phyloP scores from a whole-genome alignment of 2,329 filamentous ascomycete genomes.

The Cladobotryum protrusum region DNA sequence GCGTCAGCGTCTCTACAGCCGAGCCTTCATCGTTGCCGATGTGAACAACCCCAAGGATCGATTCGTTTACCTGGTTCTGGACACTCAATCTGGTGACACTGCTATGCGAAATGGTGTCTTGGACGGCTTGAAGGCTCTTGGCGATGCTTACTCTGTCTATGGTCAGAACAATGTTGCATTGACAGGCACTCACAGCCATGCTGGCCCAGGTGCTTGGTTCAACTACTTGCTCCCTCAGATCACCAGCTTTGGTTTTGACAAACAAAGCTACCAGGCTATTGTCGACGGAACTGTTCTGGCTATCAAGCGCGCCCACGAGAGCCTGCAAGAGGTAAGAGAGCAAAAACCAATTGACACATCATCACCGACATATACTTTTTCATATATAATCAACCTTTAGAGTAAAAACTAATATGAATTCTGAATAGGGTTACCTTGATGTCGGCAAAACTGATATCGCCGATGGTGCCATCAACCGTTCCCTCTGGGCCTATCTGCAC shows the following conservation, averaged over 20 bases:
- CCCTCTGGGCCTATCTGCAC: slow-evolving; percentile 77
- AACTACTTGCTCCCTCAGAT: slow-evolving; percentile 93
- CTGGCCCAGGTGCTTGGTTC: slow-evolving; percentile 85
- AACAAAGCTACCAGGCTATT: slow-evolving; percentile 82
- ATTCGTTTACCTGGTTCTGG: slow-evolving; percentile 82
- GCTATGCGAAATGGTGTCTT: slow-evolving; percentile 84
- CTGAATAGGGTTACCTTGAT: slow-evolving; percentile 54
- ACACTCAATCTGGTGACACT: slow-evolving; percentile 83
- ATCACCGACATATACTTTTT: neutral
- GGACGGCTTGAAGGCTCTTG: slow-evolving; percentile 62
- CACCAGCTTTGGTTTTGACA: slow-evolving; percentile 78
- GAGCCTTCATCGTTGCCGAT: slow-evolving; percentile 81
- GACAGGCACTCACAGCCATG: slow-evolving; percentile 88
- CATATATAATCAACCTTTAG: slow-evolving; percentile 12
- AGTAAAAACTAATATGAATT: no score
- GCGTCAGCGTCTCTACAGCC: slow-evolving; percentile 79
- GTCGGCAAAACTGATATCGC: slow-evolving; percentile 63
- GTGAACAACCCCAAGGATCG: slow-evolving; percentile 59
- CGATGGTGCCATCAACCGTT: slow-evolving; percentile 83
- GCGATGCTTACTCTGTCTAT: slow-evolving; percentile 68
- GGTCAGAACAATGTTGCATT: slow-evolving; percentile 76
- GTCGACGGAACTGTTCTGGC: slow-evolving; percentile 80
- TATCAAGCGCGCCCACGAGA: slow-evolving; percentile 68
- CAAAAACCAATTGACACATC: no score
- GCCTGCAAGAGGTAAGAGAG: slow-evolving; percentile 37